Evolutionary conservation across 495 filamentous ascomycete genomes (phyloP), one percentile per base, ranked within the genome.

Genomic region (Platismatia glauca): DNA sequence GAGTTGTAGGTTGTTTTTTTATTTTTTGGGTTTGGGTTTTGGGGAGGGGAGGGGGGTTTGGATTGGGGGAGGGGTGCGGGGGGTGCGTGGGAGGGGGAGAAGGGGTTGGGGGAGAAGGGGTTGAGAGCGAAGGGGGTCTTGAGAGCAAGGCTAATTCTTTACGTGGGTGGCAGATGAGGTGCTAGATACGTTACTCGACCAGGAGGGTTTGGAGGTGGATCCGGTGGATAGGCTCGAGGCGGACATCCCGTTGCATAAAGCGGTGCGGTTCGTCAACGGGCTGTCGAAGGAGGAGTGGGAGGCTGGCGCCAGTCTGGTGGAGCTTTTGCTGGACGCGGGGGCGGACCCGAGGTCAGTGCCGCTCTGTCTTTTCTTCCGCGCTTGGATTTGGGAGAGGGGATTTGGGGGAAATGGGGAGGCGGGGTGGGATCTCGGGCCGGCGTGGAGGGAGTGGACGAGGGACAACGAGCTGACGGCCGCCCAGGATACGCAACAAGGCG

Each of bases 161-260:
- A 6, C 1, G 41, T 5, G 41, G 41, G 2, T 18, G 61, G 48
- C 59, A 91, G 89, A 95, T 77, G 93, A 97, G 67, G 82, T 90
- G 27, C 89, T 97, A 76, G 94, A 98, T 75, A 65, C 82, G 55
- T 84, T 98, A 56, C 93, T 98, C 63, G 95, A 98, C 79, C 91
- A 96, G 72, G 86, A 91, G 61, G 89, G 84, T 60, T 87, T 98
- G 73, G 94, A 98, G 79, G 95, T 94, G 72, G 94, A 98, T 79
- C 90, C 90, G 8, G 66, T 89, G 60, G 90, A 87, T 71, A 85
- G 86, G 35, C 65, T 84, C 69, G 94, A 97, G 65, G 82, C 84
- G 61, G 91, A 97, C 74, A 97, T 91, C 2, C 92, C 93, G 11
- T 80, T 98, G 41, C 94, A 98, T 79, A 82, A 82, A 68, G 91